Evolutionary conservation across 2,329 filamentous ascomycete genomes (phyloP), one percentile per base, ranked within the genome.

Genomic region (Biscogniauxia marginata): DNA sequence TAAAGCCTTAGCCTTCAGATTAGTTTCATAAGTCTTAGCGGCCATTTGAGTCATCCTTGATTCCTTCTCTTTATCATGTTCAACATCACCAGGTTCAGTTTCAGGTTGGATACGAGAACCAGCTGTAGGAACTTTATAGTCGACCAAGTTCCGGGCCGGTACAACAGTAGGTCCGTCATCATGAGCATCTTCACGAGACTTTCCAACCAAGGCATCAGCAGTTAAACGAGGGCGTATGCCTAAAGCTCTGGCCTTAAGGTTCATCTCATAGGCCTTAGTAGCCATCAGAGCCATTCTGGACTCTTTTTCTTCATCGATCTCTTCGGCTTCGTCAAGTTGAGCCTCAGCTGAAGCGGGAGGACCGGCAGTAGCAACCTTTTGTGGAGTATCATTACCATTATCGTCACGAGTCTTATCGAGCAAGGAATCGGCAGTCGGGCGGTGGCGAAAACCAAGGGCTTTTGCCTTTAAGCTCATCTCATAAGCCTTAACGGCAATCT

Each of bases 391-490:
- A 46, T 20, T 18, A 16, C 16, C 16, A 46, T 4, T 46, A 18
- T 18, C 20, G 44, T 21, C 44, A 18, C 7, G 18, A 20, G 18
- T 18, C 16, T 46, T 46, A 7, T 21, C 44, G 44, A 46, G 60
- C 1, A 18, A 34, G 45, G 54, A 44, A 13, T 57, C 8, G 18
- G 30, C 54, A 9, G 50, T 52, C 13, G 46, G 52, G 21, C 49
- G 53, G 46, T 55, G 48, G 44, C 59, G 49, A 13, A 59, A n/a
- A 19, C 67, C 68, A 44, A 71, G 63, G 43, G 63, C 64, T 51
- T 65, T 69, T 5, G 65, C 64, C 53, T 71, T 71, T 19, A 71
- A 58, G 49, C 54, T 66, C 61, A 66, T 64, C 56, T 71, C 67
- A 46, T 70, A 69, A 16, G 64, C 61, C 39, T 63, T 65, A 7